Conservation (phyloP, 1,284 basidiomycete species). For the Violaceomyces palustris region DNA sequence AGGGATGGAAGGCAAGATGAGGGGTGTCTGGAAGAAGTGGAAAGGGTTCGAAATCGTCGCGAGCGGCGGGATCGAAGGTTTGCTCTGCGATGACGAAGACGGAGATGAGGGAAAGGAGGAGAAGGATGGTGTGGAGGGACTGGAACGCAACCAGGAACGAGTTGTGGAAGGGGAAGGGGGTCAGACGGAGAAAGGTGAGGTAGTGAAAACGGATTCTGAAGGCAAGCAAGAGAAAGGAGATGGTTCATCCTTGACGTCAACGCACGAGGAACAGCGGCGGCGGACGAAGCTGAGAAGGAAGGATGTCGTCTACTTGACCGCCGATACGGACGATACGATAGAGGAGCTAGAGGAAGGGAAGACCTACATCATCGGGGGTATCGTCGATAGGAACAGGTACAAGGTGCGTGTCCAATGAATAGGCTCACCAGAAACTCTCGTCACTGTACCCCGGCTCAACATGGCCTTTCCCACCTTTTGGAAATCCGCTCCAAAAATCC, state of each 20-base stretch:
- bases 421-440: too few species aligned
- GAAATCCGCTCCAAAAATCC: constrained; percentile 1
- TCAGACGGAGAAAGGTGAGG: not conserved
- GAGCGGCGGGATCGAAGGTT: constrained; percentile 54
- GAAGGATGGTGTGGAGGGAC: too few species aligned
- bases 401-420: too few species aligned
- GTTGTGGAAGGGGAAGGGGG: not conserved
- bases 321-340: constrained; percentile 83
- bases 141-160: too few species aligned
- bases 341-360: constrained; percentile 72
- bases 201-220: too few species aligned
- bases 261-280: not conserved
- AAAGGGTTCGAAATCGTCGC: constrained; percentile 73
- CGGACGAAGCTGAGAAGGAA: constrained; percentile 16
- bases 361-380: constrained; percentile 91
- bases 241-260: too few species aligned
- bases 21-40: constrained; percentile 75
- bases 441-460: too few species aligned
- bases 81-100: constrained; percentile 5
- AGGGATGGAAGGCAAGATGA: constrained; percentile 70
- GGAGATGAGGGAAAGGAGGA: not conserved
- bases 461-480: not conserved
- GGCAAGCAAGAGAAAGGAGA: too few species aligned
- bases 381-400: constrained; percentile 93
- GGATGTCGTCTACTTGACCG: constrained; percentile 83